Evolutionary conservation across 2,329 filamentous ascomycete genomes (phyloP).

Genomic region (Colletotrichum musicola): DNA sequence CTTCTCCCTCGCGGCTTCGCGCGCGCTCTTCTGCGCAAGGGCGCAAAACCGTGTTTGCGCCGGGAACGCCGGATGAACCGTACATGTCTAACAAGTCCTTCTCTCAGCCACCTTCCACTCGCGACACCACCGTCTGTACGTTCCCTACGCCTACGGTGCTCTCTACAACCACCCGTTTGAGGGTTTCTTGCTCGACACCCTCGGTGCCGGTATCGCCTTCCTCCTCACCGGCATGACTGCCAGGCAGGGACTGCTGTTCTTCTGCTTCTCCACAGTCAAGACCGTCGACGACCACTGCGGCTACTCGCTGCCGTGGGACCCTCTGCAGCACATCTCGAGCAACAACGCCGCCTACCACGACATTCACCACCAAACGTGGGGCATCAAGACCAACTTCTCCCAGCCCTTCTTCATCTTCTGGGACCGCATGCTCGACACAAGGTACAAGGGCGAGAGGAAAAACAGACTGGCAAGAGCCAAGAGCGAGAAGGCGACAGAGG

Average conservation of each 20-base stretch:
- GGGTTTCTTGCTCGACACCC: constrained; percentile 92
- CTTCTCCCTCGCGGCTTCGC: constrained; percentile 61
- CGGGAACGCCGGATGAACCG: constrained; percentile 8
- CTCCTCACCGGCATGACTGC: constrained; percentile 85
- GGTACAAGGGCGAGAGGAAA: constrained; percentile 76
- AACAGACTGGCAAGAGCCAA: constrained; percentile 29
- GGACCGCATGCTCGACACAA: constrained; percentile 86
- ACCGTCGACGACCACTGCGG: constrained; percentile 98
- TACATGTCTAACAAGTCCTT: constrained; percentile 4
- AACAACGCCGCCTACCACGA: constrained; percentile 99
- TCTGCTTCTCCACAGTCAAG: constrained; percentile 90
- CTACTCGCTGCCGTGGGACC: constrained; percentile 95
- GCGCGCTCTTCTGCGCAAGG: not conserved
- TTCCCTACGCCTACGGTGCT: constrained; percentile 96
- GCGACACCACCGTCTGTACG: constrained; percentile 95
- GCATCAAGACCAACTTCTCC: constrained; percentile 95
- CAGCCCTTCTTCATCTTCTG: constrained; percentile 97
- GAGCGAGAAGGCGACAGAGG: constrained; percentile 28
- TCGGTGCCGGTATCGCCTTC: constrained; percentile 87
- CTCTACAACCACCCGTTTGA: constrained; percentile 97
- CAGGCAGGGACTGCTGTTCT: constrained; percentile 90
- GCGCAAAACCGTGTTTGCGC: constrained; percentile 9
- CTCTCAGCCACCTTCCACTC: constrained; percentile 85
- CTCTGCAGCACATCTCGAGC: constrained; percentile 88
- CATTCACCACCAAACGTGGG: constrained; percentile 98